Evolutionary conservation across 2,329 filamentous ascomycete genomes (phyloP).

Genomic region (Teratosphaeria viscida): DNA sequence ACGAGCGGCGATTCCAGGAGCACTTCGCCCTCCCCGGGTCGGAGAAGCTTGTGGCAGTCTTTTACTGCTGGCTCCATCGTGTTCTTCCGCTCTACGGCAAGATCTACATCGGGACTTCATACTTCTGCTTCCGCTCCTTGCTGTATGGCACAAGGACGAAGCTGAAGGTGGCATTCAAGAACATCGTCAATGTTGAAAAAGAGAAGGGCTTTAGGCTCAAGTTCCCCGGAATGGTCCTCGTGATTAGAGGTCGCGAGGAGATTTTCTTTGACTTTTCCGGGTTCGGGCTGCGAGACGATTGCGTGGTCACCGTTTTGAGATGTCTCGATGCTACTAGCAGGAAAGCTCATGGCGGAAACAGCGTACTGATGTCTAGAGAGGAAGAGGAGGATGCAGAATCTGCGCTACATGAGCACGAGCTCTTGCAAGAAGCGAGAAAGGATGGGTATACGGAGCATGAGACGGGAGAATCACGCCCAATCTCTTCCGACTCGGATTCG

Average conservation of each 20-base stretch:
- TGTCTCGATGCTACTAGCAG: conserved; percentile 51
- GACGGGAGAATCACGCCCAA: neutral
- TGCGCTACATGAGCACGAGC: conserved; percentile 68
- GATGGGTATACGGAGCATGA: conserved; percentile 25
- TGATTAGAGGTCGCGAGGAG: conserved; percentile 89
- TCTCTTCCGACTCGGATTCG: neutral
- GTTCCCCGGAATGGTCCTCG: conserved; percentile 82
- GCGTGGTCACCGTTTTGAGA: conserved; percentile 68
- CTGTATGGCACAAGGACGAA: conserved; percentile 85
- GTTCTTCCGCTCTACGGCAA: conserved; percentile 91
- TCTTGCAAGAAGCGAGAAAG: conserved; percentile 63
- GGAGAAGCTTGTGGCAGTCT: conserved; percentile 78
- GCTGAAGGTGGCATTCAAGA: conserved; percentile 76
- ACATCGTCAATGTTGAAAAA: conserved; percentile 88
- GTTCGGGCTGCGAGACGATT: conserved; percentile 74
- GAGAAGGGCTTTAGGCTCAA: conserved; percentile 90
- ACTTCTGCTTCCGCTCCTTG: conserved; percentile 87
- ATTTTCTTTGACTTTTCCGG: conserved; percentile 89
- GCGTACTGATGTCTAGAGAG: conserved; percentile 51
- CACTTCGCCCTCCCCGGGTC: conserved; percentile 82
- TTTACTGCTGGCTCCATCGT: conserved; percentile 83
- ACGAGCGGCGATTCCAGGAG: conserved; percentile 63
- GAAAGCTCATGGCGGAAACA: conserved; percentile 45
- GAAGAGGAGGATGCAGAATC: conserved; percentile 63
- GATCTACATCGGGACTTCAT: conserved; percentile 80